Percentiles rank a stretch among this genome's conserved stretches.
These are phyloP conservation scores for Leccinum solheimii DNA, from an alignment of 1,284 basidiomycete genomes.

Conservation along the genomic window DNA sequence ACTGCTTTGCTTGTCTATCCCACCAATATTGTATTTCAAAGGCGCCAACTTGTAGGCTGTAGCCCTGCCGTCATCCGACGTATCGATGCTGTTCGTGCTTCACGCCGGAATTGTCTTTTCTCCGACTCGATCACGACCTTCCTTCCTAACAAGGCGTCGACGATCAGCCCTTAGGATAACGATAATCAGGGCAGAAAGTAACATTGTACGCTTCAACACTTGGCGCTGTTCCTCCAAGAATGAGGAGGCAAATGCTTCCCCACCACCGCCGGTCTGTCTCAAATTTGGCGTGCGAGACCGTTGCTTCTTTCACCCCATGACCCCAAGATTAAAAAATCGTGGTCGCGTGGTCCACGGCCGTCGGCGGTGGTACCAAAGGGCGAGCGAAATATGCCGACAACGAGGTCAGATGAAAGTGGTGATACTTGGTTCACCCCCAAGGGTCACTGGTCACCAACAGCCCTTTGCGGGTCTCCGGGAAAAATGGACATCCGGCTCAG, in stretches of 20 bases:
- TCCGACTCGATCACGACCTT: conserved; percentile 7
- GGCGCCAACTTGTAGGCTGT: conserved; percentile 10
- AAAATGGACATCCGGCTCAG: conserved; percentile 1
- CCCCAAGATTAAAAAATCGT: conserved; percentile 25
- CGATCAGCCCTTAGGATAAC: conserved; percentile 11
- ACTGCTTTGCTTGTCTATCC: conserved; percentile 13
- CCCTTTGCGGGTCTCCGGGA: conserved; percentile 1
- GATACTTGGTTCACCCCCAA: conserved; percentile 1
- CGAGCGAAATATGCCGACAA: conserved; percentile 11
- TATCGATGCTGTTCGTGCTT: conserved; percentile 12
- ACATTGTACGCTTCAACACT: neutral
- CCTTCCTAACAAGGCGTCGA: conserved; percentile 24
- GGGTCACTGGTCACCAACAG: neutral
- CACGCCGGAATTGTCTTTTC: conserved; percentile 21
- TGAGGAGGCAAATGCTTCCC: conserved; percentile 3
- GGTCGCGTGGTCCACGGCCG: conserved; percentile 12
- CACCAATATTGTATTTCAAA: conserved; percentile 23
- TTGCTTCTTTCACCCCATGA: conserved; percentile 9
- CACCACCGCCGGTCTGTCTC: conserved; percentile 4
- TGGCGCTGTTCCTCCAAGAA: conserved; percentile 3
- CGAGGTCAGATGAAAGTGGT: conserved; percentile 16
- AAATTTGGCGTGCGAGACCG: conserved; percentile 11
- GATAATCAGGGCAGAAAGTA: conserved; percentile 20
- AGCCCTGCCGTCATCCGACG: conserved; percentile 16
- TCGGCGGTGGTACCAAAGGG: conserved; percentile 3